Base-by-base conservation (phyloP, 2,329 filamentous ascomycete genomes). In the Colletotrichum chrysophilum region DNA sequence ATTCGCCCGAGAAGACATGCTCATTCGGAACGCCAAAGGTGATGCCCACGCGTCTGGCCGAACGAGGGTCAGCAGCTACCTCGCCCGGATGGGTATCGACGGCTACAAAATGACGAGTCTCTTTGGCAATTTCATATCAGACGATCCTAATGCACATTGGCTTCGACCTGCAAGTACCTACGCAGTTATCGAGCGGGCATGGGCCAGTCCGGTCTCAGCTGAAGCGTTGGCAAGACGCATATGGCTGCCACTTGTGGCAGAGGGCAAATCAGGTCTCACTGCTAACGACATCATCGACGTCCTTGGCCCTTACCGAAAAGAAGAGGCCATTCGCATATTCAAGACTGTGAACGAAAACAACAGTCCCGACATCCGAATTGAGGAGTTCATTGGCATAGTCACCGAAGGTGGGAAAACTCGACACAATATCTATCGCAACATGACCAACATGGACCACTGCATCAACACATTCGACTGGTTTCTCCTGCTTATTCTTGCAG, bases 401-500 rank as follows among this genome's bases (percentile, higher is more conserved):
- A 77, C 77, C 13, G 80, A 83, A 32, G 79, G 79, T 3, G 81
- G 81, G 5, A 75, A 77, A 28, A 72, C 78, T 36, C 78, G 79
- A 18, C 78, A 82, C 43, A 70, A 79, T 30, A 80, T 82, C n/a
- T 82, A 81, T 76, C 71, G 77, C 34, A 75, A 70, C 66, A 82
- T 83, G 78, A 77, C 77, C 55, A 77, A 77, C 48, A 79, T 80
- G 56, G 81, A 82, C 28, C 80, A 82, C 71, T 80, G 79, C 61
- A 78, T 82, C 70, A 82, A 82, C 68, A 81, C 81, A 3, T 80
- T 82, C 14, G 81, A 82, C 72, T 82, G 79, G 81, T 77, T 82
- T n/a, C 74, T 76, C 13, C 74, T 81, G 1, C 38, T 75, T 13
- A 76, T 77, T 16, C 69, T 82, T 4, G 79, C 77, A 10, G 65